A percentile compares a stretch with the other conserved stretches of the same genome.
Evolutionary conservation across 2,329 filamentous ascomycete species (phyloP).

Genomic region (Cladosporium sp.): DNA sequence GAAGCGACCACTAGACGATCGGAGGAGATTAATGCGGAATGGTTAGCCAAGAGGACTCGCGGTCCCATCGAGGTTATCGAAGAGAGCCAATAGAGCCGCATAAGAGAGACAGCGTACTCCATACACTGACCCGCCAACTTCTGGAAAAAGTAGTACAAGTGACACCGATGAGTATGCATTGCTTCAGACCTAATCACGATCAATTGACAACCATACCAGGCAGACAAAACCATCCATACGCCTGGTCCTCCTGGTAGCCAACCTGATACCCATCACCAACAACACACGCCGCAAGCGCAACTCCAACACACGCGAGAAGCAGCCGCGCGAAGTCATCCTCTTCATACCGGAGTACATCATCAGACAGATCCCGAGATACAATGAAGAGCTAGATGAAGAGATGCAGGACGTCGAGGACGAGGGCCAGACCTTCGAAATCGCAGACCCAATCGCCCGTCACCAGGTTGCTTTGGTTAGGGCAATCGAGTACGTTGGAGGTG

Average conservation of each 20-base stretch:
- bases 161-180: no score
- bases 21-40: no score
- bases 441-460: not conserved
- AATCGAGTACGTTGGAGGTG: constrained; percentile 1
- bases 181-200: no score
- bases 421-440: not conserved
- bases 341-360: constrained; percentile 1
- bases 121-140: no score
- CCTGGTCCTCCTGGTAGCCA: not conserved
- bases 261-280: not conserved
- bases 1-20: no score
- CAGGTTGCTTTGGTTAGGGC: constrained; percentile 6
- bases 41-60: no score
- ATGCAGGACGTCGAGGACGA: not conserved
- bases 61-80: no score
- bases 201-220: not conserved
- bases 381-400: not conserved
- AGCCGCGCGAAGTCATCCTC: not conserved
- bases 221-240: not conserved
- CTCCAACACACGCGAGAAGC: not conserved
- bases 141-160: no score
- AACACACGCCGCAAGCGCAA: not conserved
- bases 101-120: no score
- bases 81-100: no score
- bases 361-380: not conserved